A percentile compares a stretch with the other conserved stretches of the same genome.
Conservation (phyloP, 139 green algal species). For the Micractinium sp. region DNA sequence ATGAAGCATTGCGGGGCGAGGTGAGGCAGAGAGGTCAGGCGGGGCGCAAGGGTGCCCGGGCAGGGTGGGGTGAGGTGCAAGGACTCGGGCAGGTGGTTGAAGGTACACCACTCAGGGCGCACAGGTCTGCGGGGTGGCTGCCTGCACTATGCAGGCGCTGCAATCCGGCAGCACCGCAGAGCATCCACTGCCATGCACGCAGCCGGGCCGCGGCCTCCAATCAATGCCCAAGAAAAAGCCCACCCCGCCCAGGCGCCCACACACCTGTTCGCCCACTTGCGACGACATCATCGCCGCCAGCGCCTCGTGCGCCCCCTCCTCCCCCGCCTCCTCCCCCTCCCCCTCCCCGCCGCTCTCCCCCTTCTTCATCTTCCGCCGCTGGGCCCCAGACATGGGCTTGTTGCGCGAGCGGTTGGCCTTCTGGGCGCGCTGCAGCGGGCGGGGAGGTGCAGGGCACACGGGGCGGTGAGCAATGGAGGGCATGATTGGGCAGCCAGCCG, state of each 20-base stretch:
- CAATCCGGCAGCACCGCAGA: neutral
- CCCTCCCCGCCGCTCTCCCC: neutral
- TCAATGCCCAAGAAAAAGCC: neutral
- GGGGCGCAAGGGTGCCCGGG: no score
- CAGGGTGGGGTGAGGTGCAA: no score
- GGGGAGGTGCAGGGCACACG: neutral
- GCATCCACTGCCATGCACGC: neutral
- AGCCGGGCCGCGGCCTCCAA: neutral
- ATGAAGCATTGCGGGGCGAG: no score
- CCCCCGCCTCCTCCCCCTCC: neutral
- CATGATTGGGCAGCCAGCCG: neutral
- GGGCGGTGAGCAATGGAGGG: neutral
- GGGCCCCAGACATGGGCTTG: constrained; percentile 11
- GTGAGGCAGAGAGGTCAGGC: no score
- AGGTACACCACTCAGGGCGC: no score
- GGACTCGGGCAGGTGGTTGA: no score
- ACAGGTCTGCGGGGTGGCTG: no score
- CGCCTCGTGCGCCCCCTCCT: constrained; percentile 31
- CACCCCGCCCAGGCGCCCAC: neutral
- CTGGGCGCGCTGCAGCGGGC: neutral
- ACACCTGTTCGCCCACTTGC: neutral
- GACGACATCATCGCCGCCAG: constrained; percentile 29
- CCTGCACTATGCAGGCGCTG: no score
- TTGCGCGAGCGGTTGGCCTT: constrained; percentile 25
- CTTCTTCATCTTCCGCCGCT: constrained; percentile 29